These are phyloP conservation scores for Lasiodiplodia sp. DNA, from an alignment of 2,329 filamentous ascomycete species.

Conservation along the genomic window DNA sequence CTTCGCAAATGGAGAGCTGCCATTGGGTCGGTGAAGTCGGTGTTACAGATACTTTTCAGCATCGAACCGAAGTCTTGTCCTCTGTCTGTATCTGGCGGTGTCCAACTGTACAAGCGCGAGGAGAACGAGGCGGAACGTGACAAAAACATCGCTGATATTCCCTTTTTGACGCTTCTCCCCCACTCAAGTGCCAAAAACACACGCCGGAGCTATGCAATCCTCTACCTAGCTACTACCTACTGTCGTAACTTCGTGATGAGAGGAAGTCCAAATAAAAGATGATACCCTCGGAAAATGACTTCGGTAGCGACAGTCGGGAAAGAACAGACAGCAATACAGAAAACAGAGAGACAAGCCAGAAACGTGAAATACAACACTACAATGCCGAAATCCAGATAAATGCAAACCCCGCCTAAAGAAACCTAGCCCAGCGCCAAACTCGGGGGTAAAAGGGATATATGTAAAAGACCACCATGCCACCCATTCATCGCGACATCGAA, in stretches of 20 bases:
- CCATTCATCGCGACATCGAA: slow-evolving; percentile 23
- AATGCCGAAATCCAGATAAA: slow-evolving; percentile 14
- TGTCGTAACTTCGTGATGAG: slow-evolving; percentile 25
- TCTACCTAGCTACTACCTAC: slow-evolving; percentile 27
- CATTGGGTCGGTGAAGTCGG: not conserved
- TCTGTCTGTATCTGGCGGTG: not conserved
- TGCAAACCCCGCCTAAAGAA: not conserved
- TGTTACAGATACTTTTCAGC: not conserved
- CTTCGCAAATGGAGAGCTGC: not conserved
- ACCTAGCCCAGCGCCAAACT: not conserved
- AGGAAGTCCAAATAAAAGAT: slow-evolving; percentile 13
- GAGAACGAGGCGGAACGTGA: not conserved
- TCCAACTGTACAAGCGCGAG: not conserved
- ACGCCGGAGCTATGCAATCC: slow-evolving; percentile 27
- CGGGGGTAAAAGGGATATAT: slow-evolving; percentile 5
- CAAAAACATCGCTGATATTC: slow-evolving; percentile 24
- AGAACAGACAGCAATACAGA: slow-evolving; percentile 3
- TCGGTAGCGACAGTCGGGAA: slow-evolving; percentile 17
- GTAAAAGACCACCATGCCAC: slow-evolving; percentile 20
- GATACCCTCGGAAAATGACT: slow-evolving; percentile 9
- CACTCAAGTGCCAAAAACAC: slow-evolving; percentile 9
- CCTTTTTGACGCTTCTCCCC: slow-evolving; percentile 5
- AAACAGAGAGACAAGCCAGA: slow-evolving; percentile 17
- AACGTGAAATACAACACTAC: not conserved
- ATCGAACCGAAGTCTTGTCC: not conserved